A percentile compares a stretch with the other conserved stretches of the same genome.
These are phyloP conservation scores for Helianthus tuberosus DNA, from an alignment of 129 eudicot species.

Conservation along the genomic window DNA sequence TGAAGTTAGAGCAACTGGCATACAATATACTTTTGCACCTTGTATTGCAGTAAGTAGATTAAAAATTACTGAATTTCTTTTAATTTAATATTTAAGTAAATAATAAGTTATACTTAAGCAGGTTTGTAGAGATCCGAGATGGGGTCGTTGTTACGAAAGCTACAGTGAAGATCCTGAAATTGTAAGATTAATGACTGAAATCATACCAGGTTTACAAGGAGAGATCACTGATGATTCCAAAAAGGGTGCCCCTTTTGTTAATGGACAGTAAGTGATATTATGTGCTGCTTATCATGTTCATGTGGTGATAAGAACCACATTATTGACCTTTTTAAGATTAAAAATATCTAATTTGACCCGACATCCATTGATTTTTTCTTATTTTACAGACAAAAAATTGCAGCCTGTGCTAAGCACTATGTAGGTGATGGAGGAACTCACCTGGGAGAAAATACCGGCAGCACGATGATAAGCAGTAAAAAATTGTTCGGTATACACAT, in stretches of 20 bases:
- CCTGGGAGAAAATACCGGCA: conserved; percentile 57
- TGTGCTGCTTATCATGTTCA: background rate
- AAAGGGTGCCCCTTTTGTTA: conserved; percentile 30
- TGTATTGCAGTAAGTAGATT: conserved; percentile 63
- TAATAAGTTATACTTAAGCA: conserved; percentile 9
- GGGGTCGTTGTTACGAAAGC: conserved; percentile 62
- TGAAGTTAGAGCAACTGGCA: conserved; percentile 86
- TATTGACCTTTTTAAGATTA: background rate
- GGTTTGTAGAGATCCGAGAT: conserved; percentile 64
- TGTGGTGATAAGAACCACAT: no score
- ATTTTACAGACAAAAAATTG: conserved; percentile 47
- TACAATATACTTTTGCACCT: conserved; percentile 74
- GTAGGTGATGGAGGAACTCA: conserved; percentile 82
- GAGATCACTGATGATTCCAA: conserved; percentile 3
- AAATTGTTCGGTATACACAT: conserved; percentile 56
- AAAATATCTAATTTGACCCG: background rate
- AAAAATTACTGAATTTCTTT: background rate
- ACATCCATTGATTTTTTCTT: background rate
- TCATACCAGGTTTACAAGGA: conserved; percentile 49
- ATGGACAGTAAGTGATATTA: conserved; percentile 31
- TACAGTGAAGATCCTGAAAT: conserved; percentile 49
- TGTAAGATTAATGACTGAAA: conserved; percentile 41
- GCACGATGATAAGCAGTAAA: conserved; percentile 43
- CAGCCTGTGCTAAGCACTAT: conserved; percentile 71
- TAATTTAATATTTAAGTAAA: background rate